Evolutionary conservation across 306 rosid species (phyloP), one percentile per base, ranked within the genome.

Genomic region (Gastrolobium villosum): DNA sequence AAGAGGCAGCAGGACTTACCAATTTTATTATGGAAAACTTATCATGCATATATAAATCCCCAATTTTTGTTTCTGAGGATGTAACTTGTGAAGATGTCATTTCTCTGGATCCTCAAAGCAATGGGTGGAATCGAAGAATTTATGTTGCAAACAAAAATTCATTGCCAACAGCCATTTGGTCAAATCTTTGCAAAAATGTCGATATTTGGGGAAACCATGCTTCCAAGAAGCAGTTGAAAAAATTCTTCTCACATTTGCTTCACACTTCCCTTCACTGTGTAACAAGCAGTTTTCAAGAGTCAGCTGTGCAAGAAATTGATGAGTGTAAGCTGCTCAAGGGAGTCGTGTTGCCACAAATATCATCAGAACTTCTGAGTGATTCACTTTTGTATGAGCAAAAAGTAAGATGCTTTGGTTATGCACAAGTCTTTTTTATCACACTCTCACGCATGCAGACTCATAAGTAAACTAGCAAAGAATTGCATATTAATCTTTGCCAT

Each of bases 141-240:
- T 84, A 82, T 79, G 53, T 72, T 30, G 59, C 90, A 66, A 76
- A 77, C 83, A 81, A 82, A 79, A 82, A 85, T 45, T 88, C 93
- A 82, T 80, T 92, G 83, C 89, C 91, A 69, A 87, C 85, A 63
- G 91, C 90, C 72, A 73, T 90, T 70, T 94, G 99, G 98, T 90
- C 93, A 82, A 87, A 76, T 76, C 65, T 94, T 44, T 94, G 97
- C 87, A 91, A 88, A 75, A 89, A 91, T 80, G 74, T 92, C 82
- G 94, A 91, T 83, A 73, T 86, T 83, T 94, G 99, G 99, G 83
- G 91, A 36, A 72, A 79, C 65, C 91, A 92, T 83, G 93, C 92
- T 74, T 65, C 93, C 65, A 88, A 88, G 84, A 90, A 88, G 86
- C 89, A 89, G 70, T 77, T 89, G 79, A 89, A 88, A 71, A 83